Evolutionary conservation across 495 filamentous ascomycete species (phyloP), one percentile per base, ranked within the genome.

Genomic region (Penicillium coffeae): DNA sequence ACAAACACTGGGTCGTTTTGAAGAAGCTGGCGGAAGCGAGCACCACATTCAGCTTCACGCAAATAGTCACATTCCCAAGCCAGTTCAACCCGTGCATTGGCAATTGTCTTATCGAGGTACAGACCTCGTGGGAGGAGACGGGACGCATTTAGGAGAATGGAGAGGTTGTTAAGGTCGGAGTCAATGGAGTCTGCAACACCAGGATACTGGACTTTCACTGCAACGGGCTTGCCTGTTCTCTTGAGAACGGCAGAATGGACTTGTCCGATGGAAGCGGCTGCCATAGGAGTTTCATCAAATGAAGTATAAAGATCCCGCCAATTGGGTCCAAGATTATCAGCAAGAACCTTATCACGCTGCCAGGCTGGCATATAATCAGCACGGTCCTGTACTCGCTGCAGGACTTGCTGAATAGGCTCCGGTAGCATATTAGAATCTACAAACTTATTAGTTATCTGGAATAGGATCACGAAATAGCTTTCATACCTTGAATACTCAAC

Each of bases 321-420:
- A 41, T 91, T 77, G 1, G 82, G 57, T 4, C 94, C 94, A 3
- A 98, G 80, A 59, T 91, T 95, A 5, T 76, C 69, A 0, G 74
- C 57, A 0, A 98, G 73, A 8, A 97, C 93, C 48, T 83, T 79
- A 63, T 98, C 82, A 6, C 92, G 87, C 62, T 98, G 93, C 48
- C 82, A 92, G 19, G 86, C 78, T 1, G 93, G 93, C 93, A 98
- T 98, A 70, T 96, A 98, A 64, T 98, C 93, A 18, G 93, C 93
- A 39, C 88, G 87, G 66, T 98, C 94, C 64, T 98, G 93, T 0
- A 98, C 94, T 1, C 93, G 84, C 59, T 93, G 88, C 14, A 98
- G 76, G 22, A 98, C 88, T 55, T 90, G 78, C 44, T 89, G 83
- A 21, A 98, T 88, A 0, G 87, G 79, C 2, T 77, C 81, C 3